Conservation (phyloP, 495 filamentous ascomycete genomes). For the Penicillium simplicissimum region DNA sequence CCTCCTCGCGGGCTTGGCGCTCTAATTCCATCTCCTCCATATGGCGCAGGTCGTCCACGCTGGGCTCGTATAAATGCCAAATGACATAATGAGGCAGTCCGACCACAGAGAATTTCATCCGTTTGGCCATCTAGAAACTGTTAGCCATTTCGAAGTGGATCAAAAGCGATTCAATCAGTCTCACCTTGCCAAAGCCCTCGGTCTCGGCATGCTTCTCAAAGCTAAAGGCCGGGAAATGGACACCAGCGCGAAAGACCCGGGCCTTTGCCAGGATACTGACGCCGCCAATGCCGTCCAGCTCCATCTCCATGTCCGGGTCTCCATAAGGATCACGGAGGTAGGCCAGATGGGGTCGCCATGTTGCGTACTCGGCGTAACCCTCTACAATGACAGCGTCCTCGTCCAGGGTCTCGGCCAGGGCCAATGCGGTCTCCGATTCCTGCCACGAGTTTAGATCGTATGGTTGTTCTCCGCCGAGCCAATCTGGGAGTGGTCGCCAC, state of each 20-base stretch:
- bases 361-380: slow-evolving; percentile 98
- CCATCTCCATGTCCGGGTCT: slow-evolving; percentile 99
- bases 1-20: slow-evolving; percentile 66
- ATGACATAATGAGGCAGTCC: slow-evolving; percentile 98
- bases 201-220: slow-evolving; percentile 99
- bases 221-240: slow-evolving; percentile 97
- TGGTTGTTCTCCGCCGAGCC: slow-evolving; percentile 98
- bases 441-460: slow-evolving; percentile 99
- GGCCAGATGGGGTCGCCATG: slow-evolving; percentile 95
- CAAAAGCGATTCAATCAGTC: slow-evolving; percentile 5
- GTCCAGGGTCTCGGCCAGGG: slow-evolving; percentile 90
- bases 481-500: slow-evolving; percentile 97
- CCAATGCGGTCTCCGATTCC: slow-evolving; percentile 94
- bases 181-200: slow-evolving; percentile 97
- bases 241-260: slow-evolving; percentile 87
- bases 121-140: slow-evolving; percentile 79
- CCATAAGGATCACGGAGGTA: slow-evolving; percentile 97
- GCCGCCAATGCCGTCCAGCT: slow-evolving; percentile 95
- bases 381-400: slow-evolving; percentile 99
- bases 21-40: slow-evolving; percentile 98
- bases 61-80: slow-evolving; percentile 99
- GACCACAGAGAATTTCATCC: slow-evolving; percentile 94
- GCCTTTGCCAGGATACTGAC: slow-evolving; percentile 98
- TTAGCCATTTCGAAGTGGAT: slow-evolving; percentile 31
- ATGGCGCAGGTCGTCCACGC: slow-evolving; percentile 92